Evolutionary conservation across 805 yeast species (phyloP).

Genomic region (Yarrowia porcina): DNA sequence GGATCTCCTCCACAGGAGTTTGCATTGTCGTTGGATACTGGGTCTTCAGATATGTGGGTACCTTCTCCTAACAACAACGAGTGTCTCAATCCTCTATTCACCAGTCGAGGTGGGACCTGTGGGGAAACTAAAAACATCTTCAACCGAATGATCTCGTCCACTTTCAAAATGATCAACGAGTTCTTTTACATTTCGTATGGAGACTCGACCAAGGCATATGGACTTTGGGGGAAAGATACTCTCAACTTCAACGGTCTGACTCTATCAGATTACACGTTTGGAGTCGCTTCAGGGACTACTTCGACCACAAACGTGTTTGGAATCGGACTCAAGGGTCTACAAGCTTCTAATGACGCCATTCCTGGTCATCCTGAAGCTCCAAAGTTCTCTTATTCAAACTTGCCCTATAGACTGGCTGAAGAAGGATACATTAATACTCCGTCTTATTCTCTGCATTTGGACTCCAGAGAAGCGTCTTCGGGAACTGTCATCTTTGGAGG

Average conservation of each 20-base stretch:
- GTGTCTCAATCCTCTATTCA: neutral
- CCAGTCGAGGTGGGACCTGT: neutral
- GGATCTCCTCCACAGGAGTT: conserved; percentile 59
- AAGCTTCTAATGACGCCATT: conserved; percentile 32
- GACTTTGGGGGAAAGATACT: conserved; percentile 58
- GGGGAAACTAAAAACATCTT: neutral
- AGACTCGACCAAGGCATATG: conserved; percentile 44
- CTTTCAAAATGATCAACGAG: conserved; percentile 29
- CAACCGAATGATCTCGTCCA: conserved; percentile 26
- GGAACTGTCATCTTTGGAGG: conserved; percentile 45
- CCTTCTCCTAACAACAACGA: conserved; percentile 27
- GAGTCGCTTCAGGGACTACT: conserved; percentile 50
- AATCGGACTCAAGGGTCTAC: conserved; percentile 38
- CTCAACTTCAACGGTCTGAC: conserved; percentile 51
- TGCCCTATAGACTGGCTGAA: conserved; percentile 34
- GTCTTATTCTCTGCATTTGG: conserved; percentile 46
- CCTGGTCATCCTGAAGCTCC: neutral
- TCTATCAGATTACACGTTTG: conserved; percentile 44
- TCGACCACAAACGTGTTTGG: conserved; percentile 39
- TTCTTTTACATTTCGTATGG: conserved; percentile 32
- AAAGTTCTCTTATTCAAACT: conserved; percentile 29
- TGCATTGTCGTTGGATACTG: conserved; percentile 60
- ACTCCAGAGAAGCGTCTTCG: conserved; percentile 32
- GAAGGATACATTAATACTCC: conserved; percentile 42
- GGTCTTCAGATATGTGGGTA: conserved; percentile 68